Evolutionary conservation across 2,329 filamentous ascomycete genomes (phyloP), one percentile per base, ranked within the genome.

Genomic region (Elsinoe ampelina): DNA sequence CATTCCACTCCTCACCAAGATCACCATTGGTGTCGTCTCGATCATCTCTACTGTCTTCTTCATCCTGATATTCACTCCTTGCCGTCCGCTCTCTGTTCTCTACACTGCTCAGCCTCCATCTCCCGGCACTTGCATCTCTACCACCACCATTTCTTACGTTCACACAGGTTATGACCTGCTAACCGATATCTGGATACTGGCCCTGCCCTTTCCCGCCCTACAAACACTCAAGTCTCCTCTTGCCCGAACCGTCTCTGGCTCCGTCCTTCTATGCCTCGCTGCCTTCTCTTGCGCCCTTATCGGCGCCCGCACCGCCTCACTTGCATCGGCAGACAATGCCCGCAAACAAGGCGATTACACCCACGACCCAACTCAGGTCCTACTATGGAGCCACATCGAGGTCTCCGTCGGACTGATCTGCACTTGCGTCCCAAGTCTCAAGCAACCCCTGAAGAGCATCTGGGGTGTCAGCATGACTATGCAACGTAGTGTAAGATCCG

Each of bases 1-100:
- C 32, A 52, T 52, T 34, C 48, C 48, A 1, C 48, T 38, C 32
- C 15, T 52, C 48, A 52, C 48, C 48, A 36, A 52, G 19, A 52
- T 52, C 48, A 39, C 48, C 34, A 52, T 39, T 13, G 34, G 12
- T 15, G 11, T 52, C 48, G 35, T 39, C 48, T 20, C 34, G 10
- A 2, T 39, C 2, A 15, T 35, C 15, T 52, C 48, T 10, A 22
- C 35, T 2, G 15, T 52, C 48, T 52, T 52, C 34, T 15, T 52
- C 32, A n/a, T 52, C 32, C 19, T 52, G 10, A 52, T 34, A 2
- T 30, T 52, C 48, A 22, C 32, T n/a, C 32, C 26, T 5, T 52
- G 48, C 34, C 48, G 48, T 2, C 34, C 48, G 12, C 32, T 52
- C 1, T 22, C 32, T 34, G 19, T 17, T 8, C 26, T 39, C 15